Base-by-base conservation (phyloP, 768 basidiomycete genomes). In the Russula brevipes region DNA sequence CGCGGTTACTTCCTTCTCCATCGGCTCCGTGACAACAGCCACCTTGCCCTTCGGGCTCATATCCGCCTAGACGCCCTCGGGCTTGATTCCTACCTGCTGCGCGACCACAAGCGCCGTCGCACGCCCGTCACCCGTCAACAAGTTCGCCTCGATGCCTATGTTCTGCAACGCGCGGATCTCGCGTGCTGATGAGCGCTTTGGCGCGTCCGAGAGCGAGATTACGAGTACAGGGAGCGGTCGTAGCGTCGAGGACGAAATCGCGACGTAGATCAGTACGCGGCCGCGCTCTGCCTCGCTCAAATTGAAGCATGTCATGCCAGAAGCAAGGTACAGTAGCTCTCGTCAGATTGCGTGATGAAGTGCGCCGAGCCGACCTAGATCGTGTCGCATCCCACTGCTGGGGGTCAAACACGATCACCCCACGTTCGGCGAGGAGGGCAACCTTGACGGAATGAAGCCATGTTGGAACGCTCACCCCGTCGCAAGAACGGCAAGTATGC, bases 11-110 rank as follows among this genome's bases (percentile, higher is more conserved):
- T 50, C 82, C 69, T 81, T 82, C 68, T 81, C 83, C 74, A 94
- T 87, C 51, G 97, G 75, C 67, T 95, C 92, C 3, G 85, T 76
- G 24, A 98, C 81, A 62, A 94, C 82, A 12, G 87, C 82, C 0
- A 94, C 94, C 73, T 99, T 99, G 53, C 97, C 97, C 70, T 93
- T 91, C 2, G 97, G 97, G 69, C 89, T 96, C 83, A 98, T 94
- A 54, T 84, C 85, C 8, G 95, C 89, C 85, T 89, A 94, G 1
- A 99, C 93, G 44, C 86, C 81, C 57, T 91, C 88, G 0, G 85
- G 79, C 38, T 77, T 76, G 69, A 99, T 95, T 0, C 97, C 97
- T 36, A 96, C 89, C 71, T 95, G 87, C 68, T 84, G 84, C 49
- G 96, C 97, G 55, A 98, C 84, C 4, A 95, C 94, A 38, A 86